Percentiles rank a stretch among this genome's conserved stretches.
Conservation (phyloP, 2,329 filamentous ascomycete genomes). For the Elsinoe fawcettii region DNA sequence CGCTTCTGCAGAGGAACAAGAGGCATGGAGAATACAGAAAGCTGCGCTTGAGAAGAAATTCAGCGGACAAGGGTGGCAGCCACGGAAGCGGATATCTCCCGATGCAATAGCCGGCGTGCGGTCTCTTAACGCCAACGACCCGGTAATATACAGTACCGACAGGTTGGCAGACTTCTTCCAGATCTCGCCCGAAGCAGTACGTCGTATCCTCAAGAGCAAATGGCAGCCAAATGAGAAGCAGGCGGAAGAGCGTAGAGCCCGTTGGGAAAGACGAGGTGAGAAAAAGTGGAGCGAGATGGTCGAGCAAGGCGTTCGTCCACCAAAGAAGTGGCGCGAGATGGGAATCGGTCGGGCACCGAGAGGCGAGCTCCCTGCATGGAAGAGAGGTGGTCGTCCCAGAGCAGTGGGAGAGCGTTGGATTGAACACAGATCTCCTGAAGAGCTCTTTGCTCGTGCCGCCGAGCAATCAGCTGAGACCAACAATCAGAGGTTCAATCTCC, state of each 20-base stretch:
- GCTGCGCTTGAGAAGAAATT: slow-evolving; percentile 69
- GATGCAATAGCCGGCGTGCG: slow-evolving; percentile 88
- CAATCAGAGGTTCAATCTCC: background rate
- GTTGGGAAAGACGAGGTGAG: slow-evolving; percentile 44
- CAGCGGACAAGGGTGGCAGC: slow-evolving; percentile 65
- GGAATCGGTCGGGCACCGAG: slow-evolving; percentile 27
- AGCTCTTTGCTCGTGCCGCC: slow-evolving; percentile 11
- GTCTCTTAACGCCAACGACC: slow-evolving; percentile 68
- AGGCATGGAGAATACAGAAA: slow-evolving; percentile 71
- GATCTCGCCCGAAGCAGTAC: slow-evolving; percentile 78
- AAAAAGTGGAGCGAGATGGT: slow-evolving; percentile 43
- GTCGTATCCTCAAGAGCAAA: slow-evolving; percentile 74
- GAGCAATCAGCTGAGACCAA: background rate
- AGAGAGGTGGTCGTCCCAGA: background rate
- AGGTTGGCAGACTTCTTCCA: slow-evolving; percentile 71
- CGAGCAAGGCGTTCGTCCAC: slow-evolving; percentile 48
- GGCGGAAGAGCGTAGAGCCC: slow-evolving; percentile 33
- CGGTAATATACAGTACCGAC: slow-evolving; percentile 65
- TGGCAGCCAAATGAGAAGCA: slow-evolving; percentile 55
- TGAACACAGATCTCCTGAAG: slow-evolving; percentile 15
- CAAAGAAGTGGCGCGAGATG: slow-evolving; percentile 44
- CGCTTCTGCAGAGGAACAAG: slow-evolving; percentile 20
- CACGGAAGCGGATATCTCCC: slow-evolving; percentile 79
- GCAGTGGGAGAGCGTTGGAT: slow-evolving; percentile 18
- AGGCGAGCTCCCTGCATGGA: slow-evolving; percentile 17